Evolutionary conservation across 805 yeast genomes (phyloP), one percentile per base, ranked within the genome.

Genomic region (Candida namnaoensis): DNA sequence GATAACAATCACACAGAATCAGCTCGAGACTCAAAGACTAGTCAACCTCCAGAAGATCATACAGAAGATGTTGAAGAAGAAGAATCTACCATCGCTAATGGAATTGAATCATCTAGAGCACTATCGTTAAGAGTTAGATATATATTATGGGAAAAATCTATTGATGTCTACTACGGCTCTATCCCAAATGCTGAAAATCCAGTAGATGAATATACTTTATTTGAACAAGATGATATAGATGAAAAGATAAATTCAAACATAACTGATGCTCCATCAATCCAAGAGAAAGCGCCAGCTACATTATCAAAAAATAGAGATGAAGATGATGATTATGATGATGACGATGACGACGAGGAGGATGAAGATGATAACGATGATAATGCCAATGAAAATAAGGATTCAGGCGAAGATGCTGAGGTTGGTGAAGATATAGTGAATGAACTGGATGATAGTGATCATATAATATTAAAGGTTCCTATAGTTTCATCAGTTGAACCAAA

Each of bases 141-240:
- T 49, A 69, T 82, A 11, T 62, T 84, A 24, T 84, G 86, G 77
- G 90, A 83, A 51, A 78, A 75, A 54, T 88, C 82, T 19, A 68
- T 78, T 9, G 82, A 78, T 52, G 63, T 54, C 47, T 66, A 59
- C 48, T 71, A 62, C 45, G 45, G 44, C 33, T 52, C 61, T 30
- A 50, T 50, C 38, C 14, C 37, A 14, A 47, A 45, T 36, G 37
- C 43, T 9, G 43, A 44, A 11, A 42, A 38, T 11, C 44, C 38
- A 11, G 37, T 34, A 5, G 50, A 47, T 3, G 53, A 45, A 25
- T 49, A 52, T 38, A 50, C 46, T 35, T 33, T 53, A 5, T 35
- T 42, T 35, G 37, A 33, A 8, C 36, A 39, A 9, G 47, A 44
- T n/a, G 7, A 30, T 11, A 43, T 33, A 11, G 44, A 39, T 23